These are phyloP conservation scores for Botrytis sinoallii DNA, from an alignment of 2,329 filamentous ascomycete species.

Conservation along the genomic window DNA sequence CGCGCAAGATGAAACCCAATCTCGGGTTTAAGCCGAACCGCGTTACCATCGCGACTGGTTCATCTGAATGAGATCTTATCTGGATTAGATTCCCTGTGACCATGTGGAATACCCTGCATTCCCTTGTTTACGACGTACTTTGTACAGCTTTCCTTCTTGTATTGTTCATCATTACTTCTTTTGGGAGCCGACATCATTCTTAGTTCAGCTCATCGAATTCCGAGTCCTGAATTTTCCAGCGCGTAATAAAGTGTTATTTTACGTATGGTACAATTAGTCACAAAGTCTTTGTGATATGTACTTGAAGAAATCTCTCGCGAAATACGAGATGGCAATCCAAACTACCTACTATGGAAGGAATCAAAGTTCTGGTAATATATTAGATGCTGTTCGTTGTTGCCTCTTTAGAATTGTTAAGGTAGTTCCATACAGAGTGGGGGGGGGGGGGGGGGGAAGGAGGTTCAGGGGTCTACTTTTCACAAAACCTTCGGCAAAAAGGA, in stretches of 20 bases:
- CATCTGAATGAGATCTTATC: neutral
- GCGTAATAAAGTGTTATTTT: neutral
- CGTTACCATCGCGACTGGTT: neutral
- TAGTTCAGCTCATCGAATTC: neutral
- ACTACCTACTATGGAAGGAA: neutral
- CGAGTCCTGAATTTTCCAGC: neutral
- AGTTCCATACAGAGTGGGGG: neutral
- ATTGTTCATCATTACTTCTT: neutral
- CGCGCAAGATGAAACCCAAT: neutral
- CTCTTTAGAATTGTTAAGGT: neutral
- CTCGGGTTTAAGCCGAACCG: conserved; percentile 7
- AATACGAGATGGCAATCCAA: neutral
- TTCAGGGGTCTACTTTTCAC: neutral
- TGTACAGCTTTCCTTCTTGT: neutral
- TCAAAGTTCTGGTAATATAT: neutral
- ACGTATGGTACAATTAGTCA: neutral
- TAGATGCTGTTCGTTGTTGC: neutral
- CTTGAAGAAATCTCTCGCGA: neutral
- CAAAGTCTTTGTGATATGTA: neutral
- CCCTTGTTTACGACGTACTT: neutral
- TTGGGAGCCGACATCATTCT: neutral
- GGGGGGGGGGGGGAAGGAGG: too few relatives aligned
- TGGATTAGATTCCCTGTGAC: neutral
- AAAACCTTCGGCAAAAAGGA: neutral
- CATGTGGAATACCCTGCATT: neutral